Evolutionary conservation across 257 asterid genomes (phyloP), one percentile per base, ranked within the genome.

Genomic region (Prunella vulgaris): DNA sequence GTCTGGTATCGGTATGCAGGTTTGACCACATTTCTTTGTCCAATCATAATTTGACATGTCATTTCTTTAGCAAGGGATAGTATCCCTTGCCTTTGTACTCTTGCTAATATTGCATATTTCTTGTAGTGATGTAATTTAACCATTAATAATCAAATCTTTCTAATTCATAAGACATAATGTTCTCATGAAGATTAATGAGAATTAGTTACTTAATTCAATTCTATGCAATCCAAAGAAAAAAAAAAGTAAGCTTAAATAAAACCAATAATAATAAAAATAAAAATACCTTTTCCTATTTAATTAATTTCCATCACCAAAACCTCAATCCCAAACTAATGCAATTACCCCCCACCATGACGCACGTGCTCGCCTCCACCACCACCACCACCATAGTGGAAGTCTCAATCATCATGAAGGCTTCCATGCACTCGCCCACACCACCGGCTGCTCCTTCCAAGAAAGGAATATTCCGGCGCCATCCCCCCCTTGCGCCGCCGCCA

Each of bases 401-500:
- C 80, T 0, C 60, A 48, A 32, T 69, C 77, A 72, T 69, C 77
- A 69, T 77, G 80, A 87, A 13, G 95, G 92, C 87, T 74, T 86
- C 99, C 99, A 94, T 79, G 99, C 97, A 79, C 97, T 91, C 40
- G 97, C 99, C 99, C 99, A 94, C 70, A 94, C 97, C 82, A 89
- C 99, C 78, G 95, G 88, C 84, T 87, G 92, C 60, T 91, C 99
- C 83, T 86, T 94, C 99, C 97, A 94, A 0, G 85, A 79, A 64
- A 94, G 87, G 97, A 94, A 94, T 80, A 94, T 87, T 76, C 99
- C 99, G 90, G 95, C 79, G 30, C 91, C 71, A 46, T 15, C 75
- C 77, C 88, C 1, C 42, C 2, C 28, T 25, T 21, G 65, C 89
- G 78, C 37, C 54, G 77, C 89, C 32, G 72, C 77, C 98, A 91